Evolutionary conservation across 495 filamentous ascomycete genomes (phyloP).

Genomic region (Collariella sp.): DNA sequence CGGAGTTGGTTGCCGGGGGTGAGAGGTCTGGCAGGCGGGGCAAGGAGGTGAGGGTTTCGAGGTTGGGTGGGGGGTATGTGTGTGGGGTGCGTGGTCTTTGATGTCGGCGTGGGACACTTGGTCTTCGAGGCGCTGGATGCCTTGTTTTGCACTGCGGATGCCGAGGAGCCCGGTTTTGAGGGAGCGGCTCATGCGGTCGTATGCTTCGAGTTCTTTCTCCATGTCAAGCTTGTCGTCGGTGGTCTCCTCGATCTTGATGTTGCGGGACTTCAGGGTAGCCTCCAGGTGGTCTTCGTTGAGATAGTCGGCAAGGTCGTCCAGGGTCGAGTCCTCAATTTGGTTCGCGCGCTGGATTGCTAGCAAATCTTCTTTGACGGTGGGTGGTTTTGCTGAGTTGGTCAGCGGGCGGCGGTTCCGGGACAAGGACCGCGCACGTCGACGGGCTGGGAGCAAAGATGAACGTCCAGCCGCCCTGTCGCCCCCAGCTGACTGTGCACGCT

Average conservation of each 20-base stretch:
- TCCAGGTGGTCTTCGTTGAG: constrained; percentile 18
- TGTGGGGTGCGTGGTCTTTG: constrained; percentile 7
- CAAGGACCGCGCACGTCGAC: constrained; percentile 27
- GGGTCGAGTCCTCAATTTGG: constrained; percentile 46
- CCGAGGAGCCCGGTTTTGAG: constrained; percentile 50
- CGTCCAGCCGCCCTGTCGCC: constrained; percentile 14
- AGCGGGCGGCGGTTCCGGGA: constrained; percentile 29
- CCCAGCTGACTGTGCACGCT: constrained; percentile 12
- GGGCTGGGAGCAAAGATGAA: constrained; percentile 23
- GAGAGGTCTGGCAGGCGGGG: constrained; percentile 7
- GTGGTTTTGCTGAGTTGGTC: constrained; percentile 41
- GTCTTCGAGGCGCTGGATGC: constrained; percentile 57
- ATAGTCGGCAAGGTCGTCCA: constrained; percentile 42
- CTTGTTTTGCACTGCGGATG: constrained; percentile 58
- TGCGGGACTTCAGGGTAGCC: not conserved
- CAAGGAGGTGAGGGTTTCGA: not conserved
- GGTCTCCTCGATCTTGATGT: constrained; percentile 3
- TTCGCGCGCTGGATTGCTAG: constrained; percentile 39
- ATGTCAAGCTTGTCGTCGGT: constrained; percentile 19
- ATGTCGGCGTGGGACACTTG: constrained; percentile 42
- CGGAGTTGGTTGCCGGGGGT: not conserved
- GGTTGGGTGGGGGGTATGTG: not conserved
- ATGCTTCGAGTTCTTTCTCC: constrained; percentile 45
- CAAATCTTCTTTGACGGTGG: constrained; percentile 43
- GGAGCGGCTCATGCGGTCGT: constrained; percentile 49